Evolutionary conservation across 495 filamentous ascomycete genomes (phyloP).

Genomic region (Penicillium macrosclerotiorum): DNA sequence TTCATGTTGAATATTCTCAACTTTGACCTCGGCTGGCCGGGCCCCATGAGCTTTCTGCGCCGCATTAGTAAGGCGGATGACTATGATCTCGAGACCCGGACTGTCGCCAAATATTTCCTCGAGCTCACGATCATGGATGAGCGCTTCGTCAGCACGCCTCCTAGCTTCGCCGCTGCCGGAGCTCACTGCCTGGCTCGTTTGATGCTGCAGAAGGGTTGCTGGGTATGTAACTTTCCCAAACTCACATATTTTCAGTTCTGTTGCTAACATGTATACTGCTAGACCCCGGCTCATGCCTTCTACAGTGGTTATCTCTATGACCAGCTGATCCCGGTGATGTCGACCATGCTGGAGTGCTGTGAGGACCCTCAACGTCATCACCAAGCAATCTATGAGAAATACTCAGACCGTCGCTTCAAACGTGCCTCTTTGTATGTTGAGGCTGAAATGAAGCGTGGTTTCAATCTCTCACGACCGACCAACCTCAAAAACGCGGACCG

Average conservation of each 20-base stretch:
- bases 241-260: constrained; percentile 1
- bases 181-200: constrained; percentile 90
- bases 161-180: constrained; percentile 87
- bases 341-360: constrained; percentile 81
- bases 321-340: constrained; percentile 75
- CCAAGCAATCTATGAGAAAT: constrained; percentile 85
- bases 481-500: constrained; percentile 15
- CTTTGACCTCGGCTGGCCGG: constrained; percentile 94
- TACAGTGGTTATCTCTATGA: constrained; percentile 89
- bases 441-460: constrained; percentile 62
- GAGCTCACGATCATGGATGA: constrained; percentile 98
- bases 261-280: constrained; percentile 27
- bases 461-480: constrained; percentile 32
- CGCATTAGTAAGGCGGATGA: constrained; percentile 98
- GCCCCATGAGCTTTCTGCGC: constrained; percentile 95
- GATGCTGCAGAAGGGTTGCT: constrained; percentile 84
- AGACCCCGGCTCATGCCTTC: constrained; percentile 81
- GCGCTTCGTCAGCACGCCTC: constrained; percentile 85
- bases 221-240: constrained; percentile 62
- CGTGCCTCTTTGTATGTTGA: constrained; percentile 77
- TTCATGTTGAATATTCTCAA: constrained; percentile 97
- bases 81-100: constrained; percentile 93
- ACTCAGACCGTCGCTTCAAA: constrained; percentile 78
- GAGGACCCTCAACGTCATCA: constrained; percentile 79
- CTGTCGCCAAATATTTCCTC: constrained; percentile 96